Evolutionary conservation across 768 basidiomycete species (phyloP).

Genomic region (Leccinum obscurum): DNA sequence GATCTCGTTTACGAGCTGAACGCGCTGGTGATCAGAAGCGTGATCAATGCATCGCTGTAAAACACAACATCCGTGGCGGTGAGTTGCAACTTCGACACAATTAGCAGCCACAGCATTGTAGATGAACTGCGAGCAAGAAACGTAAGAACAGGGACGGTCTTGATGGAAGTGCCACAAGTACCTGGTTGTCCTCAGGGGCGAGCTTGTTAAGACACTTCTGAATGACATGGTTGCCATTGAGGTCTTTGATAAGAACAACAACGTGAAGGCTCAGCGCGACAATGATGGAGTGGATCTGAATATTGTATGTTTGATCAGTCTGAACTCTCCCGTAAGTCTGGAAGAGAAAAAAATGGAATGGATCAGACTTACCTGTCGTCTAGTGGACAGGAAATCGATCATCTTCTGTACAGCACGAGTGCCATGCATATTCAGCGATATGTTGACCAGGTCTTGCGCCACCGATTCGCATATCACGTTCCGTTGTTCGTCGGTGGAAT

Average conservation of each 20-base stretch:
- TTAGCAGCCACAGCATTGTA: conserved; percentile 99
- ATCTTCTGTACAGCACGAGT: conserved; percentile 99
- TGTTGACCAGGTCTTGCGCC: conserved; percentile 94
- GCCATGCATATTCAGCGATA: conserved; percentile 99
- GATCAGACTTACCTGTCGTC: conserved; percentile 75
- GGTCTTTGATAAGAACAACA: conserved; percentile 97
- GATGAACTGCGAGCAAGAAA: conserved; percentile 66
- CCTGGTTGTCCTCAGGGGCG: conserved; percentile 98
- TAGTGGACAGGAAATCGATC: conserved; percentile 97
- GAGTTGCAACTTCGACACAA: conserved; percentile 97
- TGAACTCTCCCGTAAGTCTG: conserved; percentile 56
- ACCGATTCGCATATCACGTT: conserved; percentile 97
- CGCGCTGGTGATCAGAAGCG: conserved; percentile 91
- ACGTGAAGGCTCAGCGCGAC: conserved; percentile 96
- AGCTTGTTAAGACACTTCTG: conserved; percentile 99
- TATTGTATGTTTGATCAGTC: conserved; percentile 81
- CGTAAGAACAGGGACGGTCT: neutral
- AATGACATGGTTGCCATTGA: conserved; percentile 97
- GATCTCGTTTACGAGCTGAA: conserved; percentile 98
- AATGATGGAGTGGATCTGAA: conserved; percentile 96
- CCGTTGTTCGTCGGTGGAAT: conserved; percentile 95
- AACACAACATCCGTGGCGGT: conserved; percentile 98
- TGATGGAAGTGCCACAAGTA: conserved; percentile 27
- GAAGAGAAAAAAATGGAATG: conserved; percentile 38
- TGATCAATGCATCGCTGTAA: conserved; percentile 98